phyloP scores from a whole-genome alignment of 2,329 filamentous ascomycete genomes.

The Geoglossum cookeanum region DNA sequence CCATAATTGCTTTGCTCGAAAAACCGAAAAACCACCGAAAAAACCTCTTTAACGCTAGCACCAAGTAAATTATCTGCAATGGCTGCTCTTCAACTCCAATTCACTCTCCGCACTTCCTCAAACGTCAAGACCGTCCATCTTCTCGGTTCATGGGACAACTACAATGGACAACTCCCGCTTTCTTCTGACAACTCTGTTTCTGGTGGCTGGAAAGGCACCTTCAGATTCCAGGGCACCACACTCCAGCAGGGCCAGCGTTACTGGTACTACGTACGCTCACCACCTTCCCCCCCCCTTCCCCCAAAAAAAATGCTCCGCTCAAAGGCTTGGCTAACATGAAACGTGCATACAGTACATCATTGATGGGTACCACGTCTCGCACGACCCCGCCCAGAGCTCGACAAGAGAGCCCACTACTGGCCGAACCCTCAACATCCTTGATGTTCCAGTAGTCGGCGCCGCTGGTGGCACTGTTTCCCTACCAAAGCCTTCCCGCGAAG shows the following conservation, averaged over 20 bases:
- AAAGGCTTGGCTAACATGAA: neutral
- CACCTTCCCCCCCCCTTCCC: neutral
- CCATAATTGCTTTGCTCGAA: neutral
- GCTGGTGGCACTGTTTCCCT: conserved; percentile 1
- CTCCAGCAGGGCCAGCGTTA: conserved; percentile 81
- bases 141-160: conserved; percentile 96
- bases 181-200: conserved; percentile 80
- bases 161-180: conserved; percentile 82
- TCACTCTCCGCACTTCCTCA: conserved; percentile 85
- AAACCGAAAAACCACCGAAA: neutral
- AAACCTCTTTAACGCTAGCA: neutral
- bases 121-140: conserved; percentile 96
- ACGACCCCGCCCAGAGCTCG: conserved; percentile 79
- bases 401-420: conserved; percentile 91
- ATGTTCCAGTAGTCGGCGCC: conserved; percentile 45
- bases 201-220: conserved; percentile 87
- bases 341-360: conserved; percentile 54
- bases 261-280: conserved; percentile 71
- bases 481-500: conserved; percentile 2
- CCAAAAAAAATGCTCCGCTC: neutral
- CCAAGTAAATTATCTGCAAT: conserved; percentile 31
- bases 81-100: conserved; percentile 85
- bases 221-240: conserved; percentile 78
- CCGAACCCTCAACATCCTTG: conserved; percentile 93
- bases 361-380: conserved; percentile 93